Percentiles rank a stretch among this genome's conserved stretches.
These are phyloP conservation scores for Quillaja saponaria DNA, from an alignment of 306 rosid genomes.

Conservation along the genomic window DNA sequence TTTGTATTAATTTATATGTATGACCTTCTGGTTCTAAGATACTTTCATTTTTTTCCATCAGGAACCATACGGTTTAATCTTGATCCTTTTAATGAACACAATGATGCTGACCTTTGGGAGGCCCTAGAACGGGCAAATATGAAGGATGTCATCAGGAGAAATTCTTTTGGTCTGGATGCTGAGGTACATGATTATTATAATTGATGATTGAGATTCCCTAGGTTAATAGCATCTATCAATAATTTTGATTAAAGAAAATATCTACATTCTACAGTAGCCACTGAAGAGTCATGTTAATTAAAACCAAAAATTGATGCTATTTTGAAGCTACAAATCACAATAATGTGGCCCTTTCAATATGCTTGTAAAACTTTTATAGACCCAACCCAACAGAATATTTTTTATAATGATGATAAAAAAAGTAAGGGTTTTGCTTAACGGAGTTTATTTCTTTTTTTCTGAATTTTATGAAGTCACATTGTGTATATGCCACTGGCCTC, in stretches of 20 bases:
- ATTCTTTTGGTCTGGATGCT: constrained; percentile 76
- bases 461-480: not conserved
- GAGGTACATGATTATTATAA: constrained; percentile 48
- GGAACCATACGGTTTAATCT: constrained; percentile 87
- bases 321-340: not conserved
- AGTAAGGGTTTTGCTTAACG: no score
- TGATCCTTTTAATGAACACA: constrained; percentile 79
- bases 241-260: not conserved
- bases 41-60: constrained; percentile 17
- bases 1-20: not conserved
- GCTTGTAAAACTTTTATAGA: no score
- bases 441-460: not conserved
- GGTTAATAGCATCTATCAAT: not conserved
- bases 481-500: not conserved
- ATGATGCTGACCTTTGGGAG: constrained; percentile 87
- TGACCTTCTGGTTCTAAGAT: constrained; percentile 14
- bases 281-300: not conserved
- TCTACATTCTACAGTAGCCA: not conserved
- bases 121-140: constrained; percentile 82
- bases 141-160: constrained; percentile 66
- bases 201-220: constrained; percentile 11
- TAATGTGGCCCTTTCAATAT: not conserved
- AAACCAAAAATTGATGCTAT: not conserved
- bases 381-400: no score
- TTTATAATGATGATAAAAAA: no score